phyloP scores from a whole-genome alignment of 2,329 filamentous ascomycete genomes.

The Stemphylium beticola region DNA sequence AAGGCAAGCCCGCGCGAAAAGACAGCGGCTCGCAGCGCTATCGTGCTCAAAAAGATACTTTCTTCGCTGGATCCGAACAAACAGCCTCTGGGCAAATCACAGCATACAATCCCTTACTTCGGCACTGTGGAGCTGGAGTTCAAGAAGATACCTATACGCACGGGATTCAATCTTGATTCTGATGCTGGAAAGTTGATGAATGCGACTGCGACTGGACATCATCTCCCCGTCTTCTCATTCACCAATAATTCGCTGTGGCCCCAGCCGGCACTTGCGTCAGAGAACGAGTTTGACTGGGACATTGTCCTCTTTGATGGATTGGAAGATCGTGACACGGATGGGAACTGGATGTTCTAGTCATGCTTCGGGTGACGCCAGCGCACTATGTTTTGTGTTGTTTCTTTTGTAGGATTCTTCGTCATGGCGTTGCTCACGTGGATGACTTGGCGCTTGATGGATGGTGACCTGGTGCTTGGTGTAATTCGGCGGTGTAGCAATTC shows the following conservation, averaged over 20 bases:
- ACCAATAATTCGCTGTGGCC: conserved; percentile 45
- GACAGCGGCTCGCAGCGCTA: conserved; percentile 40
- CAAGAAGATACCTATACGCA: conserved; percentile 34
- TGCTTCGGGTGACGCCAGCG: not conserved
- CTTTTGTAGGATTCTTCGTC: not conserved
- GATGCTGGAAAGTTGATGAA: conserved; percentile 38
- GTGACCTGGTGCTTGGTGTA: not conserved
- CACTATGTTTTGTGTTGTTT: not conserved
- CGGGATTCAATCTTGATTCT: conserved; percentile 40
- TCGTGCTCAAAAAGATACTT: conserved; percentile 44
- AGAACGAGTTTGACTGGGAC: conserved; percentile 37
- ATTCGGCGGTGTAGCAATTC: not conserved
- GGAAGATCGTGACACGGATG: conserved; percentile 41
- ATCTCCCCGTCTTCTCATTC: conserved; percentile 44
- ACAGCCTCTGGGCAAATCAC: conserved; percentile 25
- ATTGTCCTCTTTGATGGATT: conserved; percentile 46
- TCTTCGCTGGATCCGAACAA: conserved; percentile 39
- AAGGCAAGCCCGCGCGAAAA: conserved; percentile 41
- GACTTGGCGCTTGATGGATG: conserved; percentile 1
- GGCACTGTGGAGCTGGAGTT: conserved; percentile 42
- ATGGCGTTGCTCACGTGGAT: conserved; percentile 1
- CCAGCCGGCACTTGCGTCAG: conserved; percentile 17
- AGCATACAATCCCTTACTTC: conserved; percentile 44
- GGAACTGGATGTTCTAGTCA: conserved; percentile 39
- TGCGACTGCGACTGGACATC: conserved; percentile 27